Conservation (phyloP, 169 alveolate genomes). For the Perkinsus chesapeaki region DNA sequence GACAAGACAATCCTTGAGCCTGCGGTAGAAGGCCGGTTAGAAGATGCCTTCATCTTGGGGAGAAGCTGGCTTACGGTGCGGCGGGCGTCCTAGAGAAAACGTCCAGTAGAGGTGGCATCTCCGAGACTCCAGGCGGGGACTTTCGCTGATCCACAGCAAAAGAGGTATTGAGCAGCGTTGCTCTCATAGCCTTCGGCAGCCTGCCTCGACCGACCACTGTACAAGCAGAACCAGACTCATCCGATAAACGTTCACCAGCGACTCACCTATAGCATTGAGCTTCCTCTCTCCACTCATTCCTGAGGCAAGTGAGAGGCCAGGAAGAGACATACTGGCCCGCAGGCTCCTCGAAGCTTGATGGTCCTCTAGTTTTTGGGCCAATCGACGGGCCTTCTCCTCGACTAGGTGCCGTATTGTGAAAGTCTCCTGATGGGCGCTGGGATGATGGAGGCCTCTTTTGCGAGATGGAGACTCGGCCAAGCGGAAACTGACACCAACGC, state of each 20-base stretch:
- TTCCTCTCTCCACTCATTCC: background rate
- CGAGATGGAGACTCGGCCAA: background rate
- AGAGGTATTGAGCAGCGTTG: background rate
- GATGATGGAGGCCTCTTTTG: background rate
- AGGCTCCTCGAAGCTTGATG: background rate
- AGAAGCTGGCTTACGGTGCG: background rate
- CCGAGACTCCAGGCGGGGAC: background rate
- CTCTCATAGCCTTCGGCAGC: background rate
- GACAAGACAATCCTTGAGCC: background rate
- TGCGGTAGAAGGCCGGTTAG: background rate
- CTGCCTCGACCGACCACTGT: background rate
- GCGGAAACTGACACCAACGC: background rate
- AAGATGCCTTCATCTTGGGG: background rate
- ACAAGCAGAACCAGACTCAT: background rate
- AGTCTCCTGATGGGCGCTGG: background rate
- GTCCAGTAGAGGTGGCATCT: conserved; percentile 5
- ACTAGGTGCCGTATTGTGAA: background rate
- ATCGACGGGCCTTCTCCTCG: background rate
- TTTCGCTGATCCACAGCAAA: background rate
- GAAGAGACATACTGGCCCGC: background rate
- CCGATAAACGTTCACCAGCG: background rate
- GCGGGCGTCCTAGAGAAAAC: background rate
- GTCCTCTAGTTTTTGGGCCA: background rate
- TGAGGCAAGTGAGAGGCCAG: background rate
- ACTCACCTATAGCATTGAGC: background rate